Base-by-base conservation (phyloP, 768 basidiomycete species). In the Hygrophoropsis aurantiaca region DNA sequence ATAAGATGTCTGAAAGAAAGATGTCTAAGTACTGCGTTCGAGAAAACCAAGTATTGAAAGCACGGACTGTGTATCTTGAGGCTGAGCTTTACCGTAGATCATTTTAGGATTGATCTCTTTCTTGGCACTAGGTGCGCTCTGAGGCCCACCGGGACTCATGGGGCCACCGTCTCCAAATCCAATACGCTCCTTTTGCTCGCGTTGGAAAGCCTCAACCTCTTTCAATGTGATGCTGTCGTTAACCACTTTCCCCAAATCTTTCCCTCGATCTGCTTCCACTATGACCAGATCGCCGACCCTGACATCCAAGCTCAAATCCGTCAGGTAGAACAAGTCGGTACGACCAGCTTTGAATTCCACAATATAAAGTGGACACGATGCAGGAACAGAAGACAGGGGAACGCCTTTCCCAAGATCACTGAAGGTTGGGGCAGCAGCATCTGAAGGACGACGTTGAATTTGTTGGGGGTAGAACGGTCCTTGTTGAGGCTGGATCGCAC, bases 261-360 rank as follows among this genome's bases (percentile, higher is more conserved):
- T 87, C 11, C 95, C 95, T 21, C 95, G 77, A 64, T 98, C 95
- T 23, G 93, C 95, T 66, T 98, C 95, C 15, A 98, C 95, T 52
- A 97, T 93, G 51, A 98, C 95, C 30, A 93, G 72, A 61, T 97
- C 95, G 2, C 93, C 95, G 18, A 87, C 83, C 5, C 82, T 79
- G 51, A 97, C 82, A 27, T 77, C 70, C 32, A 80, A 58, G 57
- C 74, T 59, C 50, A 77, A 74, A 59, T 94, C 89, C 1, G 84
- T 87, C 51, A 85, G 77, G 66, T 97, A 98, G 70, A 94, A 98
- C 21, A 99, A 71, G 65, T 98, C 95, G 52, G 93, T 93, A 33
- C 95, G 82, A 0, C 93, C 92, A 0, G 94, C 94, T 69, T 97
- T 99, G 78, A 99, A 99, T 66, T 97, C 90, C 57, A 97, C 88